Conservation (phyloP, 352 stramenopile species). For the Pythium phragmitis region DNA sequence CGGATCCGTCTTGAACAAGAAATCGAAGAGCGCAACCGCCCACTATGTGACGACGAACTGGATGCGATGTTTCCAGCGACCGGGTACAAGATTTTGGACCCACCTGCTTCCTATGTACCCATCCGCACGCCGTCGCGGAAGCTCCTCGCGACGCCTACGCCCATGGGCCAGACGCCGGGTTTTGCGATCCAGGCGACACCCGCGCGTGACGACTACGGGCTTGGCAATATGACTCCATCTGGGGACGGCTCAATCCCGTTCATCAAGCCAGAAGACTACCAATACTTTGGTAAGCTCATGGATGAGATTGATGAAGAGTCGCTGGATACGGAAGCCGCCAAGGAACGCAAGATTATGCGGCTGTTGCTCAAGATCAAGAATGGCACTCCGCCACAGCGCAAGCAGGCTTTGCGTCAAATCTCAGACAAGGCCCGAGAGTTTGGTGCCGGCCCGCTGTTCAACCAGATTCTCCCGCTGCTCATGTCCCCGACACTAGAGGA, state of each 20-base stretch:
- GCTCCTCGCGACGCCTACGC: conserved; percentile 94
- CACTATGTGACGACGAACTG: conserved; percentile 95
- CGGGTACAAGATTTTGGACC: conserved; percentile 95
- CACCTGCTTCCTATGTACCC: conserved; percentile 94
- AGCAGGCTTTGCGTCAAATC: conserved; percentile 95
- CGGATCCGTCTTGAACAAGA: conserved; percentile 94
- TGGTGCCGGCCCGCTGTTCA: conserved; percentile 97
- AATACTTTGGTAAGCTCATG: conserved; percentile 97
- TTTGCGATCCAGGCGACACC: conserved; percentile 88
- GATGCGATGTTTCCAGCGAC: conserved; percentile 96
- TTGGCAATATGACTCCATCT: conserved; percentile 61
- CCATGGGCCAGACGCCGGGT: conserved; percentile 90
- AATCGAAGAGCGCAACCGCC: conserved; percentile 96
- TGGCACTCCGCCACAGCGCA: conserved; percentile 96
- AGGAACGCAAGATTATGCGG: conserved; percentile 97
- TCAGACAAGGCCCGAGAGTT: conserved; percentile 97
- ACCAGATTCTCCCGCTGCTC: conserved; percentile 99
- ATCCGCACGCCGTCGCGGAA: conserved; percentile 95
- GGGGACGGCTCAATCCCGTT: conserved; percentile 91
- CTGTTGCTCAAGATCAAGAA: conserved; percentile 99
- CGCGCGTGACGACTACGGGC: conserved; percentile 74
- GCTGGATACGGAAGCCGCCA: conserved; percentile 91
- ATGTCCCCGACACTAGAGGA: conserved; percentile 99
- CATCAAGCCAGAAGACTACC: conserved; percentile 99
- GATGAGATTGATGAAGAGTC: conserved; percentile 89